These are phyloP conservation scores for Remersonia thermophila DNA, from an alignment of 2,329 filamentous ascomycete species.

Conservation along the genomic window DNA sequence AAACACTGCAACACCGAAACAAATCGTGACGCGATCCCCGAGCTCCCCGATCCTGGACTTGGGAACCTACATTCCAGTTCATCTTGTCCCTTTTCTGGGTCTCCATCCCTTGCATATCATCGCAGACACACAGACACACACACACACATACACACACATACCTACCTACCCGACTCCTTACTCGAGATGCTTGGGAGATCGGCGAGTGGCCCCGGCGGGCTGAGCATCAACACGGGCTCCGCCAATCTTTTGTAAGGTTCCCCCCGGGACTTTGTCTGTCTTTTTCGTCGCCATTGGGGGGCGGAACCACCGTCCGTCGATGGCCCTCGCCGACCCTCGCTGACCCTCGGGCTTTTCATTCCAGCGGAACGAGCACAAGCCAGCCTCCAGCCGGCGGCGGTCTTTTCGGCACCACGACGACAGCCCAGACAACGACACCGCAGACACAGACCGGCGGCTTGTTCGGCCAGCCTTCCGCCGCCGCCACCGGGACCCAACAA, in stretches of 20 bases:
- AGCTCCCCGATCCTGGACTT: no score
- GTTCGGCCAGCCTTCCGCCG: slow-evolving; percentile 21
- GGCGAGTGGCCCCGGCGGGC: slow-evolving; percentile 45
- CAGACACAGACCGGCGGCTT: slow-evolving; percentile 20
- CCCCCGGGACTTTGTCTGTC: no score
- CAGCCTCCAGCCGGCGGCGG: slow-evolving; percentile 23
- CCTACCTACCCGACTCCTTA: no score
- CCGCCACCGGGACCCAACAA: slow-evolving; percentile 8
- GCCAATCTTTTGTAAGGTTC: slow-evolving; percentile 43
- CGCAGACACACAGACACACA: no score
- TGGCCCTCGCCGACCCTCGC: not conserved
- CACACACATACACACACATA: no score
- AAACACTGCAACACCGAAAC: no score
- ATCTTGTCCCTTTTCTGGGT: no score
- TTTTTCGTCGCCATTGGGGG: not conserved
- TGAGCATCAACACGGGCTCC: slow-evolving; percentile 51
- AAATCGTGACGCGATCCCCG: no score
- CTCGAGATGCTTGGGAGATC: slow-evolving; percentile 31
- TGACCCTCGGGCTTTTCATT: not conserved
- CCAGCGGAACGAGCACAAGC: slow-evolving; percentile 20
- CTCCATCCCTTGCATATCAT: no score
- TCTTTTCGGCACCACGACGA: slow-evolving; percentile 22
- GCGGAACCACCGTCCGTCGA: not conserved
- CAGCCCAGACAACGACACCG: slow-evolving; percentile 15
- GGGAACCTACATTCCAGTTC: no score